Conservation (phyloP, 768 basidiomycete species). For the Strobilomyces dryophilus region DNA sequence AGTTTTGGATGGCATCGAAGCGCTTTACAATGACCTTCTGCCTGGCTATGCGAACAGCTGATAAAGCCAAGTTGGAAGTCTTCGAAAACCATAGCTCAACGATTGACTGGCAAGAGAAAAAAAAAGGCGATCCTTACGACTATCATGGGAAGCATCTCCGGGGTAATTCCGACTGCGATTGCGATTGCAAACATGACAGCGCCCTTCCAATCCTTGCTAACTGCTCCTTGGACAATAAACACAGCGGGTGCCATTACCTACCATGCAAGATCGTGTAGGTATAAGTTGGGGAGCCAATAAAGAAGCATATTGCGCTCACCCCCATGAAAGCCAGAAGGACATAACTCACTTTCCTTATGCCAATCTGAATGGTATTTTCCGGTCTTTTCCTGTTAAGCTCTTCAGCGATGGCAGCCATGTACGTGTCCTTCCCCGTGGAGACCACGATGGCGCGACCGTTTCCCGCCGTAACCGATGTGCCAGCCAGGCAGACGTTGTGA, state of each 20-base stretch:
- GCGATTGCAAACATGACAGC: conserved; percentile 32
- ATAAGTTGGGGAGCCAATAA: not conserved
- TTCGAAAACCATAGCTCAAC: conserved; percentile 39
- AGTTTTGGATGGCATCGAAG: conserved; percentile 59
- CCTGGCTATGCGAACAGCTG: conserved; percentile 50
- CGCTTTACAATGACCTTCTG: conserved; percentile 60
- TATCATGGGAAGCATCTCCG: conserved; percentile 33
- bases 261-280: not conserved
- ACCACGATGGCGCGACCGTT: conserved; percentile 30
- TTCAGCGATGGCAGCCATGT: conserved; percentile 33
- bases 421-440: conserved; percentile 31
- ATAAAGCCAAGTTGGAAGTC: conserved; percentile 56
- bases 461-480: conserved; percentile 32
- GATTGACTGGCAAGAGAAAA: not conserved
- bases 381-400: conserved; percentile 31
- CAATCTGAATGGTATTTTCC: conserved; percentile 31
- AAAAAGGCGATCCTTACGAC: conserved; percentile 18
- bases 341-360: conserved; percentile 33
- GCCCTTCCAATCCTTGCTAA: conserved; percentile 29
- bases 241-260: conserved; percentile 31
- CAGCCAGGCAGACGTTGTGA: conserved; percentile 31
- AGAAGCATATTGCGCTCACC: conserved; percentile 11
- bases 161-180: conserved; percentile 29
- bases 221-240: conserved; percentile 29
- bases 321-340: conserved; percentile 30